A percentile compares a stretch with the other conserved stretches of the same genome.
These are phyloP conservation scores for Tanacetum coccineum DNA, from an alignment of 129 eudicot species.

Conservation along the genomic window DNA sequence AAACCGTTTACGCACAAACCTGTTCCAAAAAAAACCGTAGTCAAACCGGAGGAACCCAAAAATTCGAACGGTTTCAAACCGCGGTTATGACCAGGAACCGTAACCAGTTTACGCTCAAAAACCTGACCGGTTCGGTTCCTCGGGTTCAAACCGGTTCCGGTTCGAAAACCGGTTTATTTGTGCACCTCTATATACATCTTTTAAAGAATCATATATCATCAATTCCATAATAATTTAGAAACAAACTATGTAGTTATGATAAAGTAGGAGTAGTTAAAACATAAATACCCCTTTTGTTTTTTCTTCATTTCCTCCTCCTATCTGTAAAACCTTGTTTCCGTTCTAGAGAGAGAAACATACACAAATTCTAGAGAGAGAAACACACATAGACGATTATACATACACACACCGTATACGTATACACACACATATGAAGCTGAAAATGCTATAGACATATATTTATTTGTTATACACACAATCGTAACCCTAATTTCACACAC, in stretches of 20 bases:
- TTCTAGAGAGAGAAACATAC: conserved; percentile 39
- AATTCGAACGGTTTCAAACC: no score
- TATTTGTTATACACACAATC: conserved; percentile 15
- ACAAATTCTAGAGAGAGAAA: conserved; percentile 28
- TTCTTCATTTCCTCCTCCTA: conserved; percentile 30
- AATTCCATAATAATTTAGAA: no score
- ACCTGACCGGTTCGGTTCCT: no score
- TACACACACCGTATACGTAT: conserved; percentile 29
- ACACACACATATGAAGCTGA: conserved; percentile 23
- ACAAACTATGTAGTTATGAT: not conserved
- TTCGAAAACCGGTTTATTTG: no score
- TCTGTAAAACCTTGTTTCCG: conserved; percentile 40
- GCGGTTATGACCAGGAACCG: no score
- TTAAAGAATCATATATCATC: no score
- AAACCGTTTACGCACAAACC: no score
- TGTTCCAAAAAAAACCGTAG: no score
- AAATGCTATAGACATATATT: conserved; percentile 9
- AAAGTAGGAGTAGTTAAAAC: conserved; percentile 20
- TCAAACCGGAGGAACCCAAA: no score
- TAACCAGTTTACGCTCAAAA: no score
- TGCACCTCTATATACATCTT: no score
- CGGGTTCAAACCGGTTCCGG: no score
- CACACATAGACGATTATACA: conserved; percentile 18
- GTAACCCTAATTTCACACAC: conserved; percentile 32
- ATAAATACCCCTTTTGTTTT: conserved; percentile 6